These are phyloP conservation scores for Calocybe gangraenosa DNA, from an alignment of 768 basidiomycete genomes.

Conservation along the genomic window DNA sequence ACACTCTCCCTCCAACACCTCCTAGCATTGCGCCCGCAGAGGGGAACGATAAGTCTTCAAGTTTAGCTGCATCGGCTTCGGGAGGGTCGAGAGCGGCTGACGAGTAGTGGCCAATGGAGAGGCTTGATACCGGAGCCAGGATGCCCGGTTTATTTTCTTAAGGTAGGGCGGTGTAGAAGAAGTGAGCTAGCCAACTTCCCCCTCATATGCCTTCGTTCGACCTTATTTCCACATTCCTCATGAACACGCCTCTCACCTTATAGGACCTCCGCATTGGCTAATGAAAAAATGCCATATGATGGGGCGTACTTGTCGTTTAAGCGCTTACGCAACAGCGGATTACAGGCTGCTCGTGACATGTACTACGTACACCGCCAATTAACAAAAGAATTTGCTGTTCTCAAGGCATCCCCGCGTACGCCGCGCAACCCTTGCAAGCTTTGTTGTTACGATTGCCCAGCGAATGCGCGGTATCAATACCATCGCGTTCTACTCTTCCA, in stretches of 20 bases:
- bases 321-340: constrained; percentile 60
- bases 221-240: background rate
- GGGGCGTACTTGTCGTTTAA: constrained; percentile 63
- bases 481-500: constrained; percentile 77
- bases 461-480: constrained; percentile 85
- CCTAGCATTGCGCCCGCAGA: no score
- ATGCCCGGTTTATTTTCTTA: no score
- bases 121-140: no score
- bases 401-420: constrained; percentile 59
- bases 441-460: constrained; percentile 64
- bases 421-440: constrained; percentile 46
- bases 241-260: no score
- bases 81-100: no score
- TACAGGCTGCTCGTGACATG: constrained; percentile 77
- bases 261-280: constrained; percentile 82
- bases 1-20: no score
- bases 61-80: no score
- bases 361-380: constrained; percentile 77
- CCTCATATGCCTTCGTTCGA: no score
- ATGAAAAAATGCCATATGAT: constrained; percentile 69
- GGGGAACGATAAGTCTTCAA: no score
- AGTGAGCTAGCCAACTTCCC: no score
- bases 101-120: no score
- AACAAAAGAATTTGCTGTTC: constrained; percentile 57
- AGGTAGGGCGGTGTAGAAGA: no score